A percentile compares a stretch with the other conserved stretches of the same genome.
phyloP scores from a whole-genome alignment of 306 rosid species.

The Gynostemma pentaphyllum region DNA sequence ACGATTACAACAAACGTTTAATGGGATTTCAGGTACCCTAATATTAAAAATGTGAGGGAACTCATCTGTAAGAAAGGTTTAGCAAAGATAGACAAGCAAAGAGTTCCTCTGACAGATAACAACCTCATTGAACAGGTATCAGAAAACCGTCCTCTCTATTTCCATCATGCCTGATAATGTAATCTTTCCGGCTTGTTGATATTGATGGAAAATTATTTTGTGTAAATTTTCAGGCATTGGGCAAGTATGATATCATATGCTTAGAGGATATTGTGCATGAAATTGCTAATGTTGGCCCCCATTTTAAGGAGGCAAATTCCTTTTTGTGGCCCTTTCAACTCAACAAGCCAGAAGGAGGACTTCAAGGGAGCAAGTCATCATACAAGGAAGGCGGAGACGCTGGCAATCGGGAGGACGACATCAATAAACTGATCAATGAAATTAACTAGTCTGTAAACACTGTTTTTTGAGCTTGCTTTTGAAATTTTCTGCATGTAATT shows the following conservation, averaged over 20 bases:
- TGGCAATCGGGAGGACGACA: conserved; percentile 63
- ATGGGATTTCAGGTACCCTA: conserved; percentile 49
- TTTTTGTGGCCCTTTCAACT: conserved; percentile 75
- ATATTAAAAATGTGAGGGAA: conserved; percentile 64
- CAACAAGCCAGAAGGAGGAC: conserved; percentile 49
- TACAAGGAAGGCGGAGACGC: conserved; percentile 74
- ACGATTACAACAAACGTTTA: not conserved
- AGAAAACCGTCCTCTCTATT: not conserved
- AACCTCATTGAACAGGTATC: conserved; percentile 69
- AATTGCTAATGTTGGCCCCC: conserved; percentile 57
- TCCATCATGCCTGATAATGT: too few species aligned
- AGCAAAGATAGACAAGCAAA: conserved; percentile 41
- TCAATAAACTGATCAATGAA: conserved; percentile 58
- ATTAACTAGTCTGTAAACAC: too few species aligned
- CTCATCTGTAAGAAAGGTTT: conserved; percentile 66
- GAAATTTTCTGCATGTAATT: too few species aligned
- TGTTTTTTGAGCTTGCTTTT: too few species aligned
- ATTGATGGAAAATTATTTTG: too few species aligned
- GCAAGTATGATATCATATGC: conserved; percentile 54
- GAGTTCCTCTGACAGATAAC: conserved; percentile 86
- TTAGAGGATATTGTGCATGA: conserved; percentile 83
- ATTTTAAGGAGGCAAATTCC: conserved; percentile 56
- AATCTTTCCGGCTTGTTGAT: too few species aligned
- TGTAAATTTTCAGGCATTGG: conserved; percentile 47
- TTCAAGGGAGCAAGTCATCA: conserved; percentile 44